Base-by-base conservation (phyloP, 2,329 filamentous ascomycete genomes). In the Epichloe typhina region DNA sequence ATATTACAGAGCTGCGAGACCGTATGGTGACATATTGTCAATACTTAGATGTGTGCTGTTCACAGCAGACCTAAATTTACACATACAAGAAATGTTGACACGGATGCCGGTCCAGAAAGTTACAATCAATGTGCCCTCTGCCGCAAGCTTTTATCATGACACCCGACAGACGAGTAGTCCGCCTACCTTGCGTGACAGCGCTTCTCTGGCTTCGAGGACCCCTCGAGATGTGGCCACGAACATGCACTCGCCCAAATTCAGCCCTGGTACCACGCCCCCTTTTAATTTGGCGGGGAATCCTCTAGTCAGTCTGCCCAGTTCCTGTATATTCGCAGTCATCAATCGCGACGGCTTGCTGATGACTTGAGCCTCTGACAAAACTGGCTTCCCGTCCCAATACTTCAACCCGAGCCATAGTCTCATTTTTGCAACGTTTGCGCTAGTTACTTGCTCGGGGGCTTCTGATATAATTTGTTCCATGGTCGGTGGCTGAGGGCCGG, bases 331-430 rank as follows among this genome's bases (percentile, higher is more conserved):
- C 54, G 88, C 73, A 58, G 76, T 84, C 64, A 94, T 77, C 58
- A 80, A 69, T 56, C 88, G 76, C 60, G 79, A 90, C 9, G 88
- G 85, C 67, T 83, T 91, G 61, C 79, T 84, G 53, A 95, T 72
- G 62, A 84, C 66, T 46, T 68, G 66, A 61, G 91, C 75, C 56
- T 79, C 75, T 55, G 73, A 74, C 57, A 96, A 69, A 21, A 95
- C 88, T 5, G 90, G 88, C 66, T 83, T 75, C 62, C 85, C 85
- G 58, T 89, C 82, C 79, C 80, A 87, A 76, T 95, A 95, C 72
- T 95, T 95, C 61, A 95, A 72, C 1, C 88, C 88, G 12, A 96
- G 69, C 90, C 90, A 96, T 57, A 96, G 71, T 53, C 90, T 76
- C 63, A 87, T 77, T 39, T 73, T 76, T 4, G 88, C 78, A 38